Percentiles rank a stretch among this genome's conserved stretches.
These are phyloP conservation scores for Kodamaea kaohsiungensis DNA, from an alignment of 805 yeast species.

Conservation along the genomic window DNA sequence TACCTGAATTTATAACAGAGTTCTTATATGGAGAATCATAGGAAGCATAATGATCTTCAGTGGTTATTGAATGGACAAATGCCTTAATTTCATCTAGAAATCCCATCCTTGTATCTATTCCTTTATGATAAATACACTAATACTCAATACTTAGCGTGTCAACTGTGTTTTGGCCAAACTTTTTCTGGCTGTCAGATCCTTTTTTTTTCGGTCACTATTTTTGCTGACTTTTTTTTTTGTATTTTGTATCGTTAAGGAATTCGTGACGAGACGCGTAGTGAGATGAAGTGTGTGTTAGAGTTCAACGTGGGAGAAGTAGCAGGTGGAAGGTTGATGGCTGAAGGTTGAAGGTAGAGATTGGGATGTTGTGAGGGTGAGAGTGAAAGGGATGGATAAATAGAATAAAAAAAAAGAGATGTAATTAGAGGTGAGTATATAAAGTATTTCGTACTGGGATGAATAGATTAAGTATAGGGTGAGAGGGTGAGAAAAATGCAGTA, in stretches of 20 bases:
- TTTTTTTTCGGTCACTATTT: constrained; percentile 4
- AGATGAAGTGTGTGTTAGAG: no score
- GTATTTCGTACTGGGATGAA: no score
- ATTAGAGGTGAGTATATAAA: no score
- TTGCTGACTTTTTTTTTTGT: background rate
- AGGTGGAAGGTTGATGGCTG: no score
- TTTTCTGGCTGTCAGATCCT: background rate
- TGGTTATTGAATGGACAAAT: constrained; percentile 49
- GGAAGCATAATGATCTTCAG: constrained; percentile 61
- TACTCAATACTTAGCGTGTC: background rate
- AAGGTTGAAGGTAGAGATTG: no score
- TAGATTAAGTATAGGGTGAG: no score
- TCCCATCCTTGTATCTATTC: constrained; percentile 20
- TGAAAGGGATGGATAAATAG: no score
- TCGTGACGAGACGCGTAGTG: background rate
- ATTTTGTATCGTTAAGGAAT: background rate
- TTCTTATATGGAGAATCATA: constrained; percentile 42
- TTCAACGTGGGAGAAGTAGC: no score
- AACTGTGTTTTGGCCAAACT: background rate
- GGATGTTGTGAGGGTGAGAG: no score
- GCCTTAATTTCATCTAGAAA: constrained; percentile 33
- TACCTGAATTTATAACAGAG: constrained; percentile 16
- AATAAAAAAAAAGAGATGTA: no score
- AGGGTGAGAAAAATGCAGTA: no score
- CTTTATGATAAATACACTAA: background rate